Percentiles rank a stretch among this genome's conserved stretches.
Evolutionary conservation across 345 rosid species (phyloP).

Genomic region (Gossypium rotundifolium): DNA sequence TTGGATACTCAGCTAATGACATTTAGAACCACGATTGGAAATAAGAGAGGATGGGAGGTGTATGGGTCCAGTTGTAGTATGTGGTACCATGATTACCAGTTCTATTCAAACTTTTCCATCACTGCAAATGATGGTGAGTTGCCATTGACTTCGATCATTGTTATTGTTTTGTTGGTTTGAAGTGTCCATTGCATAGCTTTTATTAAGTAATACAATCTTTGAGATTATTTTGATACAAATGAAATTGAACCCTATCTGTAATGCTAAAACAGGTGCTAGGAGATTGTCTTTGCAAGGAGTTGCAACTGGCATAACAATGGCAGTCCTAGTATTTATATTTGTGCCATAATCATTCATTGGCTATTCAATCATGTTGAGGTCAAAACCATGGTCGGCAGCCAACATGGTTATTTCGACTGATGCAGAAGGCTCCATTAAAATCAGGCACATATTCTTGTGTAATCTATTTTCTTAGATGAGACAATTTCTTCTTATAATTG

Average conservation of each 20-base stretch:
- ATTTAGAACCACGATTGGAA: conserved; percentile 28
- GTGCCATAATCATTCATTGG: conserved; percentile 8
- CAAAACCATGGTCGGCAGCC: not conserved
- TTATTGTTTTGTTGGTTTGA: not conserved
- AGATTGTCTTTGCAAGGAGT: conserved; percentile 10
- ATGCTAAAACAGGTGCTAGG: conserved; percentile 14
- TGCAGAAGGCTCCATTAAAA: not conserved
- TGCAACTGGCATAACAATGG: conserved; percentile 13
- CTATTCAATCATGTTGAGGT: not conserved
- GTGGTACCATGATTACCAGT: conserved; percentile 37
- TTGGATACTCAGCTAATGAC: conserved; percentile 22
- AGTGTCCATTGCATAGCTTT: not conserved
- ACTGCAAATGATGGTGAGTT: conserved; percentile 25
- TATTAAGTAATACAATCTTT: not conserved
- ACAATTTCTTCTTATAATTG: not conserved
- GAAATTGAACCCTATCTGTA: not conserved
- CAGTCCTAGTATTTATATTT: conserved; percentile 11
- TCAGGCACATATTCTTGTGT: not conserved
- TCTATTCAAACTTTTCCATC: conserved; percentile 30
- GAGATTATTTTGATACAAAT: not conserved
- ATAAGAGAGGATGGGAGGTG: conserved; percentile 41
- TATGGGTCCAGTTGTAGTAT: conserved; percentile 43
- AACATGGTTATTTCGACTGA: not conserved
- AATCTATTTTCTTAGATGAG: not conserved
- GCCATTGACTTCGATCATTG: not conserved